Evolutionary conservation across 345 rosid species (phyloP).

Genomic region (Euclidium syriacum): DNA sequence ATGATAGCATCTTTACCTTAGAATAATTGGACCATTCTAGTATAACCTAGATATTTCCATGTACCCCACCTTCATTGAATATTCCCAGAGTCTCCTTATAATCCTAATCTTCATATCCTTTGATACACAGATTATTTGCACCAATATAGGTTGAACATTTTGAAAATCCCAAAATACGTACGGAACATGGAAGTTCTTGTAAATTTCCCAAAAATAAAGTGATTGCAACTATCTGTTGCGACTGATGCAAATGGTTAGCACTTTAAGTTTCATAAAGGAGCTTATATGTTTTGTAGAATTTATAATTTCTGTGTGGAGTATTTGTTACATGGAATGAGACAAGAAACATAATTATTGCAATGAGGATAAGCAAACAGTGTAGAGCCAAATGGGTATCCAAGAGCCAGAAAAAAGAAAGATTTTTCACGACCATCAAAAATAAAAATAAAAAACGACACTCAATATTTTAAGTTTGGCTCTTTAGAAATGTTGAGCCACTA

Average conservation of each 20-base stretch:
- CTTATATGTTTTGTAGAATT: background rate
- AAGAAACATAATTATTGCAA: slow-evolving; percentile 11
- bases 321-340: slow-evolving; percentile 20
- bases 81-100: no score
- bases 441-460: background rate
- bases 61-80: no score
- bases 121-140: background rate
- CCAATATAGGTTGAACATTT: background rate
- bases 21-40: no score
- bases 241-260: slow-evolving; percentile 1
- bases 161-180: background rate
- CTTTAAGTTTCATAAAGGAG: background rate
- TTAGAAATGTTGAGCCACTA: slow-evolving; percentile 30
- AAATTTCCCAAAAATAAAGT: background rate
- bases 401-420: slow-evolving; percentile 13
- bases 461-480: slow-evolving; percentile 29
- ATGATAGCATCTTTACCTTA: no score
- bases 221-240: background rate
- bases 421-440: background rate
- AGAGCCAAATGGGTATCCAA: slow-evolving; percentile 28
- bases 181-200: background rate
- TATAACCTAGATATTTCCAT: no score
- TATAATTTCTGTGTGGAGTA: background rate
- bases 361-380: slow-evolving; percentile 14
- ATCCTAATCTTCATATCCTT: no score